Evolutionary conservation across 768 basidiomycete genomes (phyloP).

Genomic region (Calvatia gigantea): DNA sequence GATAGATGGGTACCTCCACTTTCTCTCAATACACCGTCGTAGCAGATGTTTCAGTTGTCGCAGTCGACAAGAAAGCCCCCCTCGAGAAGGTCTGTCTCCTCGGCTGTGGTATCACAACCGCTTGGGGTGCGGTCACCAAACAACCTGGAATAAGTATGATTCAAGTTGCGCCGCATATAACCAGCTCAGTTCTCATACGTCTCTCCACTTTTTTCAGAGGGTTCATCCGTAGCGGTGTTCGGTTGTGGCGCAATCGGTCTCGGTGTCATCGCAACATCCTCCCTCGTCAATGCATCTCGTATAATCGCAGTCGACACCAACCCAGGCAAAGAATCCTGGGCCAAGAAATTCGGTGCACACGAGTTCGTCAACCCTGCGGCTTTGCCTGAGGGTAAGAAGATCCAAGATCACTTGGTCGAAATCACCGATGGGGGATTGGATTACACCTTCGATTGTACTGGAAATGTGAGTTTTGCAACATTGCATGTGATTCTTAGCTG

Average conservation of each 20-base stretch:
- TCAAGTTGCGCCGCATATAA: neutral
- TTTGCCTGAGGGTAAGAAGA: slow-evolving; percentile 74
- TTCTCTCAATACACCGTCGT: slow-evolving; percentile 99
- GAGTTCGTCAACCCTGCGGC: slow-evolving; percentile 86
- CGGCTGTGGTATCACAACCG: slow-evolving; percentile 97
- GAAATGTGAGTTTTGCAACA: slow-evolving; percentile 51
- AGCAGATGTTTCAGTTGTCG: slow-evolving; percentile 93
- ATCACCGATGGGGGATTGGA: slow-evolving; percentile 96
- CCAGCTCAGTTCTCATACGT: neutral
- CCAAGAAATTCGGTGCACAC: slow-evolving; percentile 89
- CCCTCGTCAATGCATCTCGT: slow-evolving; percentile 74
- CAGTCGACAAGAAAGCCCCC: slow-evolving; percentile 81
- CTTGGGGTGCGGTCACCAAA: slow-evolving; percentile 94
- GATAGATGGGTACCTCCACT: slow-evolving; percentile 96
- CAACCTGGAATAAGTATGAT: slow-evolving; percentile 78
- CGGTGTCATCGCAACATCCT: slow-evolving; percentile 82
- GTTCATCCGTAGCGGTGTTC: slow-evolving; percentile 89
- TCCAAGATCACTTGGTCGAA: slow-evolving; percentile 87
- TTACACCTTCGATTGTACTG: slow-evolving; percentile 96
- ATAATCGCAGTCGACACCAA: slow-evolving; percentile 94
- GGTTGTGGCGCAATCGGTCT: slow-evolving; percentile 97
- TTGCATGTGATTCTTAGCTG: neutral
- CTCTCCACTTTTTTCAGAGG: slow-evolving; percentile 43
- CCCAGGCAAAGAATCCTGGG: slow-evolving; percentile 81
- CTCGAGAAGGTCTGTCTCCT: slow-evolving; percentile 96